Evolutionary conservation across 768 basidiomycete species (phyloP).

Genomic region (Cyclocybe cylindracea): DNA sequence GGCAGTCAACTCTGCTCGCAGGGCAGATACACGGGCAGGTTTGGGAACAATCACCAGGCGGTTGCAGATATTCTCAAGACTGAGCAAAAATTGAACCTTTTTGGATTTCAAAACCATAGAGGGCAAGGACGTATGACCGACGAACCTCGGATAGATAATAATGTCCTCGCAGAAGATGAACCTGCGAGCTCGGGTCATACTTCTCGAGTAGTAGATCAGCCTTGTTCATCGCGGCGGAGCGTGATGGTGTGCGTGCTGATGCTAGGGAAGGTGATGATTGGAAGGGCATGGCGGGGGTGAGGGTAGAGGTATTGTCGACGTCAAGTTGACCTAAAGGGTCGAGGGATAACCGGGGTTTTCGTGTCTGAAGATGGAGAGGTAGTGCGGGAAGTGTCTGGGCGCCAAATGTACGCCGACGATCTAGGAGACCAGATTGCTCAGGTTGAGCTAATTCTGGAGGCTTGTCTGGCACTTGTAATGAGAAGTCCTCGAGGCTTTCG

Average conservation of each 20-base stretch:
- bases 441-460: conserved; percentile 8
- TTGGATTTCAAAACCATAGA: conserved; percentile 14
- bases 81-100: conserved; percentile 84
- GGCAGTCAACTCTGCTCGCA: conserved; percentile 92
- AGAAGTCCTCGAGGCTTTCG: conserved; percentile 25
- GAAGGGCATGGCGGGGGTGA: conserved; percentile 42
- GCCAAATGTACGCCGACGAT: conserved; percentile 55
- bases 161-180: conserved; percentile 77
- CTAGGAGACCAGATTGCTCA: conserved; percentile 23
- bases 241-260: conserved; percentile 43
- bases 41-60: conserved; percentile 89
- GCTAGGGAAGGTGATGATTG: conserved; percentile 76
- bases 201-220: conserved; percentile 62
- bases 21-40: conserved; percentile 93
- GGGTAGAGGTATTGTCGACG: conserved; percentile 27
- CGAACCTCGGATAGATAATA: conserved; percentile 86
- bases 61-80: conserved; percentile 91
- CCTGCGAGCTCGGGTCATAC: conserved; percentile 69
- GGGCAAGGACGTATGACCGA: conserved; percentile 10
- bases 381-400: conserved; percentile 78
- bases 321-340: conserved; percentile 78
- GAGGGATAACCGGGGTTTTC: conserved; percentile 60
- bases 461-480: neutral
- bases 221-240: conserved; percentile 41
- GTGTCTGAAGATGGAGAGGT: conserved; percentile 58